These are phyloP conservation scores for Claviceps pazoutovae DNA, from an alignment of 2,329 filamentous ascomycete species.

Conservation along the genomic window DNA sequence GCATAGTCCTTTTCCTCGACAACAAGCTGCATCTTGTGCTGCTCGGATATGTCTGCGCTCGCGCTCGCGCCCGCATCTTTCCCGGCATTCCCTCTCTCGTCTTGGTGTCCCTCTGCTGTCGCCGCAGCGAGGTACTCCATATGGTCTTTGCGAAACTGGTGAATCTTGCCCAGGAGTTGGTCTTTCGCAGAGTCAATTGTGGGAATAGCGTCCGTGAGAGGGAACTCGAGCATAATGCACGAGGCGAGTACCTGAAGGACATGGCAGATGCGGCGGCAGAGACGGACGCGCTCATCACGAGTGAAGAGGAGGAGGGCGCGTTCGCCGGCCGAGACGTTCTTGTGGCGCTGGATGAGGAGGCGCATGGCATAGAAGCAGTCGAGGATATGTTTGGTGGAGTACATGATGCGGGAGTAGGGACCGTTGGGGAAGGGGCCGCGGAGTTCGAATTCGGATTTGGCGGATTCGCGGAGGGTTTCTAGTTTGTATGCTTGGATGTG, in stretches of 20 bases:
- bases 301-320: slow-evolving; percentile 69
- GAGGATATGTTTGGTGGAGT: slow-evolving; percentile 69
- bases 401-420: slow-evolving; percentile 60
- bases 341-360: slow-evolving; percentile 71
- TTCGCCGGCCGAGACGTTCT: slow-evolving; percentile 64
- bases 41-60: slow-evolving; percentile 6
- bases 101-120: neutral
- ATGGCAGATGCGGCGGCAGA: slow-evolving; percentile 85
- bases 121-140: slow-evolving; percentile 15
- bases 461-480: slow-evolving; percentile 57
- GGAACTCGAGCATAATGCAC: slow-evolving; percentile 88
- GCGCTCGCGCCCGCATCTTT: slow-evolving; percentile 6
- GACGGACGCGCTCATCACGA: slow-evolving; percentile 58
- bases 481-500: slow-evolving; percentile 42
- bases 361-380: slow-evolving; percentile 97
- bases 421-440: slow-evolving; percentile 71
- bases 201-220: slow-evolving; percentile 76
- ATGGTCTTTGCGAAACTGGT: slow-evolving; percentile 66
- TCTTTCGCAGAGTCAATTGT: slow-evolving; percentile 71
- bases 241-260: slow-evolving; percentile 75
- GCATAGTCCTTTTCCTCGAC: slow-evolving; percentile 74
- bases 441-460: slow-evolving; percentile 77
- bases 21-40: slow-evolving; percentile 13
- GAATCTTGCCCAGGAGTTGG: slow-evolving; percentile 71
- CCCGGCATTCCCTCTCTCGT: slow-evolving; percentile 4